Conservation (phyloP, 768 basidiomycete genomes). For the Chalciporus sphaerocephalus region DNA sequence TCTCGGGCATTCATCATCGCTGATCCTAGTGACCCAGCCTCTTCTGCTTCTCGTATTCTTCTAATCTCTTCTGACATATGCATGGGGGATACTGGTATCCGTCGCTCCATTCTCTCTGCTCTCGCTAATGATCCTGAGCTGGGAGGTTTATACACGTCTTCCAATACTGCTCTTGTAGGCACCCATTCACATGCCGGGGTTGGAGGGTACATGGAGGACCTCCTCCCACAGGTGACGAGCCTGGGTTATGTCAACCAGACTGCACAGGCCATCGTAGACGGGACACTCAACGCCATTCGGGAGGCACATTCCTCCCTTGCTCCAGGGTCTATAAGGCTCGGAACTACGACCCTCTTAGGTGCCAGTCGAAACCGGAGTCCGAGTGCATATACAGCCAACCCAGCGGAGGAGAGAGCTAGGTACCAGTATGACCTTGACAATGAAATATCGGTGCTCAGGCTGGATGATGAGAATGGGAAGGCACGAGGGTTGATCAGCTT, state of each 20-base stretch:
- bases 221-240: conserved; percentile 72
- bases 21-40: conserved; percentile 31
- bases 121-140: conserved; percentile 47
- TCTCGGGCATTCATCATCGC: conserved; percentile 75
- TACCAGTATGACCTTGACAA: conserved; percentile 75
- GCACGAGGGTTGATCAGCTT: conserved; percentile 68
- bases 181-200: conserved; percentile 77
- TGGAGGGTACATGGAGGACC: conserved; percentile 73
- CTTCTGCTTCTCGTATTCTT: conserved; percentile 55
- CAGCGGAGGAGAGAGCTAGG: conserved; percentile 58
- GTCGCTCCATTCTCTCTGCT: conserved; percentile 59
- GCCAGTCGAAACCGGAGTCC: conserved; percentile 76
- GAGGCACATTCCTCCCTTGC: conserved; percentile 61
- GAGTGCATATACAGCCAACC: conserved; percentile 73
- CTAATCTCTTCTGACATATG: conserved; percentile 82
- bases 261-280: conserved; percentile 66
- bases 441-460: conserved; percentile 62
- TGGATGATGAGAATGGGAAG: conserved; percentile 55
- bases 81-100: conserved; percentile 76
- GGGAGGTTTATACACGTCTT: conserved; percentile 60
- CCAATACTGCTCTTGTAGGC: conserved; percentile 71
- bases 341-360: conserved; percentile 63
- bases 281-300: conserved; percentile 64
- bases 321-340: conserved; percentile 55
- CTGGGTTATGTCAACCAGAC: conserved; percentile 70